phyloP scores from a whole-genome alignment of 1,284 basidiomycete species.

The Schizopora paradoxa region DNA sequence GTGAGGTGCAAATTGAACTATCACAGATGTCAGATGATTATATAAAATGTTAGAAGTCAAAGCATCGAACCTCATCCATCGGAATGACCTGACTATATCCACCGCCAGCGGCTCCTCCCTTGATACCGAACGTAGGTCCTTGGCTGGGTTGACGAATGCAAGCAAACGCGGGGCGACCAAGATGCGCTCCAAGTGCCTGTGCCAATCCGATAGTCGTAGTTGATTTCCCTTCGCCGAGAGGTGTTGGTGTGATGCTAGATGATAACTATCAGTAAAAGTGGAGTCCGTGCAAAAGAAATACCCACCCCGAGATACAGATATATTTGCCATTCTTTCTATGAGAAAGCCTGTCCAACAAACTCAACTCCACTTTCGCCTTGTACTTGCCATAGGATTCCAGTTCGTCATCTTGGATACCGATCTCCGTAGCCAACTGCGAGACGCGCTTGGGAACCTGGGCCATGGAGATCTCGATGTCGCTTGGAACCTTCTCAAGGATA shows the following conservation, averaged over 20 bases:
- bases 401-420: constrained; percentile 84
- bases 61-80: constrained; percentile 85
- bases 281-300: constrained; percentile 15
- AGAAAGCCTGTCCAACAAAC: constrained; percentile 78
- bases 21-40: constrained; percentile 14
- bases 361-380: constrained; percentile 96
- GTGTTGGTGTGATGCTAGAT: constrained; percentile 90
- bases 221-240: constrained; percentile 97
- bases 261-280: constrained; percentile 9
- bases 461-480: constrained; percentile 95
- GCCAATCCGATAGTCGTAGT: constrained; percentile 98
- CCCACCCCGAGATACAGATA: constrained; percentile 87
- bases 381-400: constrained; percentile 93
- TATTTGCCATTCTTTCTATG: constrained; percentile 95
- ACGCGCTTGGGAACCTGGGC: constrained; percentile 93
- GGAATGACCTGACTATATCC: constrained; percentile 99
- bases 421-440: constrained; percentile 79
- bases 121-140: constrained; percentile 99
- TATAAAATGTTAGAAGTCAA: background rate
- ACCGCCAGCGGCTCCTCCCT: constrained; percentile 97
- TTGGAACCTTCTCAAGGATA: constrained; percentile 82
- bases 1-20: constrained; percentile 95
- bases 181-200: constrained; percentile 93
- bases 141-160: constrained; percentile 99
- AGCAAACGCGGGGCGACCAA: constrained; percentile 90